Percentiles rank a stretch among this genome's conserved stretches.
These are phyloP conservation scores for Globisporangium megalacanthum DNA, from an alignment of 352 stramenopile species.

Conservation along the genomic window DNA sequence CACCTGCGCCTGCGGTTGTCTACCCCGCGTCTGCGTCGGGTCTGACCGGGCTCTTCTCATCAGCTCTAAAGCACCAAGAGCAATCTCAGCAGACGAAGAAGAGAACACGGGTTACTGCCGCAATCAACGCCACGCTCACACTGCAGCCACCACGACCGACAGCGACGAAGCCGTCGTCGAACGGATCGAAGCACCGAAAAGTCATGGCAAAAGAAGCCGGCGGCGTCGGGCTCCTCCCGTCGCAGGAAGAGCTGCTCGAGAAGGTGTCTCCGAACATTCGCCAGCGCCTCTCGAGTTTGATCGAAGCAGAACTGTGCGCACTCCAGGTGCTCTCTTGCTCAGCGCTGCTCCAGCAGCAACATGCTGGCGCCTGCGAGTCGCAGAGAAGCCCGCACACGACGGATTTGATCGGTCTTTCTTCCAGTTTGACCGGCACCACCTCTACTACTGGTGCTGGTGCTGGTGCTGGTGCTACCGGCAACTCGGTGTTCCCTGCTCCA, in stretches of 20 bases:
- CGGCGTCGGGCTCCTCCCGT: constrained; percentile 37
- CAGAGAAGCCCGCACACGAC: constrained; percentile 21
- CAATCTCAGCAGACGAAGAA: constrained; percentile 21
- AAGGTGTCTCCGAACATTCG: constrained; percentile 67
- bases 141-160: neutral
- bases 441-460: neutral
- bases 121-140: neutral
- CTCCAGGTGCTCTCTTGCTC: constrained; percentile 80
- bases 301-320: constrained; percentile 73
- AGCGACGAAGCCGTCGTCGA: neutral
- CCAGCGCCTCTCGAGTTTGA: constrained; percentile 61
- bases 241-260: constrained; percentile 71
- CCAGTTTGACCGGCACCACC: constrained; percentile 7
- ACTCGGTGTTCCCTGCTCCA: constrained; percentile 11
- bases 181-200: constrained; percentile 6
- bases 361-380: constrained; percentile 15
- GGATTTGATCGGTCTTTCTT: constrained; percentile 10
- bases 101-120: constrained; percentile 15
- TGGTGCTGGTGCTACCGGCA: neutral
- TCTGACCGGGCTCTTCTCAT: constrained; percentile 3
- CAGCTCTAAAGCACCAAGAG: neutral
- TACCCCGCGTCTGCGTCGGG: neutral
- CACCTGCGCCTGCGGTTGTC: neutral
- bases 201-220: constrained; percentile 12
- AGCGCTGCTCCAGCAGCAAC: constrained; percentile 48